These are phyloP conservation scores for Chytriomyces sp. DNA, from an alignment of 192 early-diverging fungal species.

Conservation along the genomic window DNA sequence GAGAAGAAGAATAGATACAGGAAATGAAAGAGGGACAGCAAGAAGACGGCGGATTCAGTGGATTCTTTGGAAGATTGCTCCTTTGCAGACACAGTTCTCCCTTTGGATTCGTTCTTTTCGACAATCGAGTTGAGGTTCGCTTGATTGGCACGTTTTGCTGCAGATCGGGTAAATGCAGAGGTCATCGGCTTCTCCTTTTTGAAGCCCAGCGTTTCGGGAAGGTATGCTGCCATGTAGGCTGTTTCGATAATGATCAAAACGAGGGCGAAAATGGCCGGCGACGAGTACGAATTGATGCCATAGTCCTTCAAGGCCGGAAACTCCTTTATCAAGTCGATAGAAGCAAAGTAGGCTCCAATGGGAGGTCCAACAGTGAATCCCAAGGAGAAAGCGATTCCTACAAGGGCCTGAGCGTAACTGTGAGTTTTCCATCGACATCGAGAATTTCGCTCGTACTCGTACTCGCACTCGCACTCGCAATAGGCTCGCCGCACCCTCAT, in stretches of 20 bases:
- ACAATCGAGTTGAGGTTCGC: conserved; percentile 12
- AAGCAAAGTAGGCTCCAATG: conserved; percentile 67
- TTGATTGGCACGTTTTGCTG: too few relatives aligned
- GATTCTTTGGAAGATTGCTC: background rate
- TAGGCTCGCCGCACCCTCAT: too few relatives aligned
- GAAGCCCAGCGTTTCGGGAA: conserved; percentile 76
- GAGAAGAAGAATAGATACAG: conserved; percentile 90
- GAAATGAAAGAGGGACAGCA: conserved; percentile 77
- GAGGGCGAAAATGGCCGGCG: conserved; percentile 85
- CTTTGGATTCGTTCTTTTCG: conserved; percentile 15
- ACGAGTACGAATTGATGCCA: conserved; percentile 78
- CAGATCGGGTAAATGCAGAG: background rate
- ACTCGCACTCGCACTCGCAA: background rate
- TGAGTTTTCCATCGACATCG: too few relatives aligned
- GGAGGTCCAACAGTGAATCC: conserved; percentile 96
- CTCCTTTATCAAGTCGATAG: conserved; percentile 43
- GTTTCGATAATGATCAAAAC: conserved; percentile 81
- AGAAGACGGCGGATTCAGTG: conserved; percentile 12
- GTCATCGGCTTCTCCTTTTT: conserved; percentile 23
- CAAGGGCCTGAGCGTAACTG: conserved; percentile 71
- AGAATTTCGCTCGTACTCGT: too few relatives aligned
- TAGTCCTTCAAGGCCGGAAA: conserved; percentile 41
- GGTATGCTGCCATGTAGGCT: conserved; percentile 66
- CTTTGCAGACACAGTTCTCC: background rate
- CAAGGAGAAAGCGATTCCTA: conserved; percentile 95